Percentiles rank a stretch among this genome's conserved stretches.
These are phyloP conservation scores for Eustoma russellianum DNA, from an alignment of 257 asterid genomes.

Conservation along the genomic window DNA sequence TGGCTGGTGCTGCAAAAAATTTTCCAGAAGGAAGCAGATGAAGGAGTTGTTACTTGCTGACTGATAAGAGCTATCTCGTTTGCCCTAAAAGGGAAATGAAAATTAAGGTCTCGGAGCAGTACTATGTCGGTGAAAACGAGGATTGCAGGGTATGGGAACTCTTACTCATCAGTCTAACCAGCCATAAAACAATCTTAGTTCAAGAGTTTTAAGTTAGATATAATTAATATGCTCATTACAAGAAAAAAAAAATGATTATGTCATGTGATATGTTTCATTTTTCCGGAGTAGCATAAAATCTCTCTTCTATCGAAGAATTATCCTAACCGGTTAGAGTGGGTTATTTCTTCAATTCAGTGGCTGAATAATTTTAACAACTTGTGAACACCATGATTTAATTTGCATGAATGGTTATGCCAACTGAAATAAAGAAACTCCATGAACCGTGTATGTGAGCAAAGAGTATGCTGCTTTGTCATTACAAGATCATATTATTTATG, in stretches of 20 bases:
- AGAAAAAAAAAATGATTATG: not conserved
- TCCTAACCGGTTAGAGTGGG: not conserved
- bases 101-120: not conserved
- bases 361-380: too few species aligned
- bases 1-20: too few species aligned
- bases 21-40: too few species aligned
- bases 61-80: not conserved
- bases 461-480: too few species aligned
- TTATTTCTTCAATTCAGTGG: too few species aligned
- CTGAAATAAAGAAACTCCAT: too few species aligned
- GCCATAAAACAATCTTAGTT: not conserved
- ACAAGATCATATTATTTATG: too few species aligned
- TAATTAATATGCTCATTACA: not conserved
- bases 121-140: not conserved
- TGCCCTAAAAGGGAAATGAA: conserved; percentile 4
- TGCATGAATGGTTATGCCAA: too few species aligned
- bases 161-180: not conserved
- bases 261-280: not conserved
- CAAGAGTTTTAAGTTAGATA: not conserved
- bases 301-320: not conserved
- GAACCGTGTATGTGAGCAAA: too few species aligned
- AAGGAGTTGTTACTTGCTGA: not conserved
- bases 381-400: too few species aligned
- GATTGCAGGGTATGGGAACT: conserved; percentile 15
- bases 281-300: not conserved